phyloP scores from a whole-genome alignment of 768 basidiomycete genomes.

The Udeniomyces megalosporus region DNA sequence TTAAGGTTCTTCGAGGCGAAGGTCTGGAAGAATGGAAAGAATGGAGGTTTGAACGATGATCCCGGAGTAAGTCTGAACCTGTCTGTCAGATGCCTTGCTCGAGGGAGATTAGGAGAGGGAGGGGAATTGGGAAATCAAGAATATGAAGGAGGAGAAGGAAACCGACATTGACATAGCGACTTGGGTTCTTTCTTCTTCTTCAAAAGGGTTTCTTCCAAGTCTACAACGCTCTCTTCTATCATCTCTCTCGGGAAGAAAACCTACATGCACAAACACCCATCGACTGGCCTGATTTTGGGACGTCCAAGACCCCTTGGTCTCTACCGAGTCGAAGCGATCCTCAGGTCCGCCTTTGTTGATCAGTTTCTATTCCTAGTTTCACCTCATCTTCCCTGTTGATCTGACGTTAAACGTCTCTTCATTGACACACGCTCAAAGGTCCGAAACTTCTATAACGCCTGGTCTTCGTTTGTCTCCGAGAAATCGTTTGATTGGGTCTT shows the following conservation, averaged over 20 bases:
- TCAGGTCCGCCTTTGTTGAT: constrained; percentile 4
- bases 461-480: constrained; percentile 68
- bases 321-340: neutral
- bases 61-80: constrained; percentile 40
- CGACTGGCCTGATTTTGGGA: constrained; percentile 73
- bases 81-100: no score
- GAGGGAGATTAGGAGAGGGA: constrained; percentile 32
- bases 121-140: no score
- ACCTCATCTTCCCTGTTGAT: neutral
- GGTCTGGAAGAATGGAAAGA: constrained; percentile 23
- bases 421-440: constrained; percentile 23
- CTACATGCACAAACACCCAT: constrained; percentile 32
- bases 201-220: constrained; percentile 73
- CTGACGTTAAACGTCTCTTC: neutral
- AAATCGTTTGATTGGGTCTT: constrained; percentile 85
- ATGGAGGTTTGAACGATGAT: constrained; percentile 28
- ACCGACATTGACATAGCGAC: constrained; percentile 20
- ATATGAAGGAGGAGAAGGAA: constrained; percentile 49
- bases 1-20: constrained; percentile 60
- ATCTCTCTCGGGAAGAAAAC: constrained; percentile 66
- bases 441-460: constrained; percentile 63
- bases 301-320: constrained; percentile 57
- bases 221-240: constrained; percentile 69
- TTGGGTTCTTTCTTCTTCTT: neutral
- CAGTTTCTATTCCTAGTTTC: no score